Base-by-base conservation (phyloP, 257 asterid species). In the Solanum ossicruentum region DNA sequence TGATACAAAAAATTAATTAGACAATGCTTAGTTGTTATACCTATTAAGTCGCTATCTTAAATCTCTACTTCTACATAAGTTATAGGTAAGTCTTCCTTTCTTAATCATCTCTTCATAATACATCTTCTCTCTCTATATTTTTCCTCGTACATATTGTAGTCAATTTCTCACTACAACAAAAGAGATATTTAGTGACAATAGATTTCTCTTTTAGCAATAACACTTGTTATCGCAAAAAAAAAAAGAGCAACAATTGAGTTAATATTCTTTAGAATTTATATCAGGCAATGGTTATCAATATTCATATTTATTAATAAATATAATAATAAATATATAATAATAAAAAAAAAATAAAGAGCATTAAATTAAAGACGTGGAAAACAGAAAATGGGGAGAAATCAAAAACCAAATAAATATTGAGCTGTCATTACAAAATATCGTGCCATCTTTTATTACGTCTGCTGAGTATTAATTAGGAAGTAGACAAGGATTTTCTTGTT, bases 401-500 rank as follows among this genome's bases (percentile, higher is more conserved):
- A 32, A 32, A 32, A 32, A 32, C 36, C 75, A 67, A 67, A 63
- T 12, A 3, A 21, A 63, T 12, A 67, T 32, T 67, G 73, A 7
- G 47, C 47, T 66, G 47, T 66, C 47, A 7, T 66, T 32, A 67
- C 51, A 3, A 67, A 67, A 39, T 39, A 70, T 39, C 8, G 54
- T 39, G 54, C 79, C 54, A 70, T 39, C 79, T 39, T 70, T 70
- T 18, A 70, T 70, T 70, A 70, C 79, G 10, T 70, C 54, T 70
- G 54, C 23, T 6, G 5, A 70, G 17, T 70, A 39, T 70, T 70
- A 70, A 39, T 39, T 39, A 39, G 10, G 23, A 69, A 69, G 23
- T 69, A 9, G 52, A 39, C 17, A 10, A 70, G 20, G 7, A 41
- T 41, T 70, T 39, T 39, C 54, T 39, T 70, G 18, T 70, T 70